Base-by-base conservation (phyloP, 2,329 filamentous ascomycete species). In the Eurotiales sp. region DNA sequence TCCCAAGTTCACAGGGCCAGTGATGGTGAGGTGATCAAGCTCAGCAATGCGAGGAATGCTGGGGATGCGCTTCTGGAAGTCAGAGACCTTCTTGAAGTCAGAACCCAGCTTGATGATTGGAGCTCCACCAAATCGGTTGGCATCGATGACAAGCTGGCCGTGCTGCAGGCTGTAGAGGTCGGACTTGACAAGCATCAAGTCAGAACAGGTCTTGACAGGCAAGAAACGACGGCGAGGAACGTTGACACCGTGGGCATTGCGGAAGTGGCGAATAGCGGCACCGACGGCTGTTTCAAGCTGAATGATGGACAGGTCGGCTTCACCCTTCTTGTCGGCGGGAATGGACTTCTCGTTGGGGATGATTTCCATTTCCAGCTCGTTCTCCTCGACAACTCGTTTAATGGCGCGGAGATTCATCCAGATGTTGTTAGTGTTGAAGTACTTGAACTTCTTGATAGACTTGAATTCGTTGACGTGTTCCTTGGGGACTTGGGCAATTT, bases 361-460 rank as follows among this genome's bases (percentile, higher is more conserved):
- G 71, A 99, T 99, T 79, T 99, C 93, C 88, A 99, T 95, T 77
- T 91, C 88, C 50, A 99, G 86, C 80, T 97, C 92, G 72, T 96
- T 90, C 74, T 95, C 90, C 83, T 97, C 93, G 7, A 99, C 93
- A 50, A 99, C 90, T 55, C 93, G 91, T 87, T 97, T 97, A 77
- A 99, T 88, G 62, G 93, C 93, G 71, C 89, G 86, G 64, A 96
- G 82, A 79, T 96, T 96, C 82, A 99, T 88, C 93, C 93, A 99
- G 77, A 99, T 96, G 84, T 99, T 99, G 88, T 99, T 99, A 76
- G 93, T 99, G 85, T 99, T 99, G 87, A 99, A 99, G 85, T 99
- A 99, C 83, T 95, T 96, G 87, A 99, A 99, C 83, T 99, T 99
- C 87, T 99, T 99, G 82, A 99, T 99, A 44, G 91, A 96, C 86